Base-by-base conservation (phyloP, 257 asterid species). In the Echium plantagineum region DNA sequence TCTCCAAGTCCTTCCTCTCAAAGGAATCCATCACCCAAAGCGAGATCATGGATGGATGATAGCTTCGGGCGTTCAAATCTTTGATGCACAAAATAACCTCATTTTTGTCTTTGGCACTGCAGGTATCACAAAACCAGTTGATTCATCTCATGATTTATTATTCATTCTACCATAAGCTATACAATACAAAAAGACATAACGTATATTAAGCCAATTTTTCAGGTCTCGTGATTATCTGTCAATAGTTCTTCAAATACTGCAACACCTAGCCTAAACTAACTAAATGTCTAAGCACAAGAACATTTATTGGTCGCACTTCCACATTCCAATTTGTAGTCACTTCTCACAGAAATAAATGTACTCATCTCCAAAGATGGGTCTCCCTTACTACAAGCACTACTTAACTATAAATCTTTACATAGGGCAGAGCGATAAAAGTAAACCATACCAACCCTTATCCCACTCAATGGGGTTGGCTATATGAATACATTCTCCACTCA, bases 11-110 rank as follows among this genome's bases (percentile, higher is more conserved):
- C 78, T 84, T 91, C 81, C 85, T 81, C 81, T 89, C 99, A 31
- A 93, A 93, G 35, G 99, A 93, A 69, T 93, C 94, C 0, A 63
- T 77, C 31, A 93, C 75, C 99, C 99, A 93, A 52, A 78, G 65
- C 65, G 94, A 81, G 57, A 90, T 74, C 95, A 90, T 85, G 13
- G 89, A 77, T 21, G 98, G 93, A 72, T 87, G 75, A 69, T 83
- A 85, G 78, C 76, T 72, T 18, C 95, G 89, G 55, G 87, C 32
- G 63, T 87, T 83, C 74, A 90, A 67, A 7, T 90, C 98, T 74
- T 79, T 90, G 73, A 90, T 75, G 73, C 98, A 80, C 60, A 85
- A 64, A 69, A 87, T 85, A 63, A 87, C 83, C 75, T 90, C 98
- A 21, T 78, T 79, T 74, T 81, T 89, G 67, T 90, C 98, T 68